Evolutionary conservation across 2,329 filamentous ascomycete genomes (phyloP).

Genomic region (Dactylellina haptotyla): DNA sequence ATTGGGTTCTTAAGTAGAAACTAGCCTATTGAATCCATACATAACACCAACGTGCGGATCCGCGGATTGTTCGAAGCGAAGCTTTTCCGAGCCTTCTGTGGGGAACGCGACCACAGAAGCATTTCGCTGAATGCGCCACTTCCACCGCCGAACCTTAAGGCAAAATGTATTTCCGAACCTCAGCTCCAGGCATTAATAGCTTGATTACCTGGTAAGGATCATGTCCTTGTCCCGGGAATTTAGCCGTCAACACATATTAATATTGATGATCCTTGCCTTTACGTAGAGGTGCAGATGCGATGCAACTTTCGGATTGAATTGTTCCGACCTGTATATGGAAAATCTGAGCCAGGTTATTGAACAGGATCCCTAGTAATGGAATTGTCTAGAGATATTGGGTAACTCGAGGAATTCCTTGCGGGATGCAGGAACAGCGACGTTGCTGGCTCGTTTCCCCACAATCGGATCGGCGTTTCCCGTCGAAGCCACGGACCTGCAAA

Average conservation of each 20-base stretch:
- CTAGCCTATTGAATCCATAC: slow-evolving; percentile 17
- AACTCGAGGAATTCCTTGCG: background rate
- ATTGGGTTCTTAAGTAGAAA: slow-evolving; percentile 16
- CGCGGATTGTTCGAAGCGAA: slow-evolving; percentile 44
- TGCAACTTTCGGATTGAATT: slow-evolving; percentile 46
- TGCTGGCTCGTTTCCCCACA: slow-evolving; percentile 19
- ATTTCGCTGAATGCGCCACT: slow-evolving; percentile 37
- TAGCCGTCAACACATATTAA: slow-evolving; percentile 46
- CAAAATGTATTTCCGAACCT: slow-evolving; percentile 46
- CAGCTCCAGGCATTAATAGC: slow-evolving; percentile 2
- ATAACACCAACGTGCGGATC: slow-evolving; percentile 1
- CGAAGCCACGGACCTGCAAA: slow-evolving; percentile 1
- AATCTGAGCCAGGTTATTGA: background rate
- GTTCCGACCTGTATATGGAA: slow-evolving; percentile 30
- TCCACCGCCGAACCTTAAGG: slow-evolving; percentile 41
- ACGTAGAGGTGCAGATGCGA: background rate
- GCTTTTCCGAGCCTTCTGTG: slow-evolving; percentile 17
- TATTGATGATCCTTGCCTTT: background rate
- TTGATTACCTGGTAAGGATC: slow-evolving; percentile 39
- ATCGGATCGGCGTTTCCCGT: slow-evolving; percentile 17
- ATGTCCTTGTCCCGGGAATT: slow-evolving; percentile 15
- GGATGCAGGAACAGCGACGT: slow-evolving; percentile 32
- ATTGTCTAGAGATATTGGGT: background rate
- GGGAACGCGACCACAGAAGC: slow-evolving; percentile 12
- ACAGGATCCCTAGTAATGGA: background rate